Evolutionary conservation across 2,329 filamentous ascomycete species (phyloP).

Genomic region (Fusarium torreyae): DNA sequence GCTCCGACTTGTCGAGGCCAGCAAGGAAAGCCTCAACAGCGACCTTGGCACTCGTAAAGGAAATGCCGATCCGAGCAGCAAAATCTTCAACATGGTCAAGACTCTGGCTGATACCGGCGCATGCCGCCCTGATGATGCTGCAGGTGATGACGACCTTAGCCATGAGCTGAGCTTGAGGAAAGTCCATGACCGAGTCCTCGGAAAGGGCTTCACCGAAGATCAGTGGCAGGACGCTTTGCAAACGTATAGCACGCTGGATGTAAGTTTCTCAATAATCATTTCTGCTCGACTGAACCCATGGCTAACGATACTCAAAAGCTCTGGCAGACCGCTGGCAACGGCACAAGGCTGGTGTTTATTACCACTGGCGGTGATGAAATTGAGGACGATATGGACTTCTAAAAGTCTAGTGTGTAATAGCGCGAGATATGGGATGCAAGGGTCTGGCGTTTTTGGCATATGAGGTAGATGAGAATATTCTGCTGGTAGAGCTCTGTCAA

Average conservation of each 20-base stretch:
- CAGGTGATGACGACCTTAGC: slow-evolving; percentile 66
- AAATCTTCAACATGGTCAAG: slow-evolving; percentile 96
- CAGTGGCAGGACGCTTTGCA: slow-evolving; percentile 90
- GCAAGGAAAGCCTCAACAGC: slow-evolving; percentile 89
- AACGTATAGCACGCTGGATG: slow-evolving; percentile 89
- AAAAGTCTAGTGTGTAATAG: slow-evolving; percentile 38
- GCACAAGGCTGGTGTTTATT: slow-evolving; percentile 80
- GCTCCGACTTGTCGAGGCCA: slow-evolving; percentile 89
- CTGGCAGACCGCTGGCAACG: slow-evolving; percentile 83
- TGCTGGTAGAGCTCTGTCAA: slow-evolving; percentile 33
- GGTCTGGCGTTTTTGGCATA: slow-evolving; percentile 54
- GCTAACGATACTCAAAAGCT: slow-evolving; percentile 69
- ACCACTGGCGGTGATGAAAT: slow-evolving; percentile 67
- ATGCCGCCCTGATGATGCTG: slow-evolving; percentile 80
- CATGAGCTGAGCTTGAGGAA: slow-evolving; percentile 87
- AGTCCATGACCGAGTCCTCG: slow-evolving; percentile 91
- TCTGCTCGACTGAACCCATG: slow-evolving; percentile 1
- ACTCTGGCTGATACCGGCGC: slow-evolving; percentile 88
- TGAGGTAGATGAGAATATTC: slow-evolving; percentile 43
- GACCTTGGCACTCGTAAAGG: slow-evolving; percentile 73
- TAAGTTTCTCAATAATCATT: slow-evolving; percentile 70
- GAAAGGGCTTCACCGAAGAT: slow-evolving; percentile 96
- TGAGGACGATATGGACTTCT: slow-evolving; percentile 65
- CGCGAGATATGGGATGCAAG: slow-evolving; percentile 36
- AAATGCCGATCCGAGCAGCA: slow-evolving; percentile 85